phyloP scores from a whole-genome alignment of 257 asterid species.

The Plantago major region DNA sequence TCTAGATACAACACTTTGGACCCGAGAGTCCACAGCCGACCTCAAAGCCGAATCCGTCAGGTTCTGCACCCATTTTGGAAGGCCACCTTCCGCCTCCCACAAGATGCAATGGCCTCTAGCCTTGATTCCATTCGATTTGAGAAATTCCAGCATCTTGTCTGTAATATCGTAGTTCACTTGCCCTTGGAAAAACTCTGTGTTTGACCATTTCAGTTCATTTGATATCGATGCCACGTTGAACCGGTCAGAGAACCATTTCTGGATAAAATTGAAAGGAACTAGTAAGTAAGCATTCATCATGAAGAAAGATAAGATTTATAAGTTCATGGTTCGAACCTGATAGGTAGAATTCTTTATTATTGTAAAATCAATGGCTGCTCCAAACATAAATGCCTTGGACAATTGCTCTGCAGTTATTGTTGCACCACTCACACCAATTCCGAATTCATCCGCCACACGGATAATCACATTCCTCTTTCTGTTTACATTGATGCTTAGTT shows the following conservation, averaged over 20 bases:
- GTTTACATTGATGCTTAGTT: too few species aligned
- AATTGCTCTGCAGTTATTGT: slow-evolving; percentile 37
- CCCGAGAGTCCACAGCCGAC: slow-evolving; percentile 37
- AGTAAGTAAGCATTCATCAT: neutral
- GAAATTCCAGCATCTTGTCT: slow-evolving; percentile 47
- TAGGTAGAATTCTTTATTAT: slow-evolving; percentile 43
- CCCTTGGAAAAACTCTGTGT: slow-evolving; percentile 47
- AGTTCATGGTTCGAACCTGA: slow-evolving; percentile 29
- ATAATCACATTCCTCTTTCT: too few species aligned
- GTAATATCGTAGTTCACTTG: slow-evolving; percentile 51
- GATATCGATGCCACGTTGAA: slow-evolving; percentile 72
- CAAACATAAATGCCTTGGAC: slow-evolving; percentile 56
- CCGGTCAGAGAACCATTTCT: slow-evolving; percentile 53
- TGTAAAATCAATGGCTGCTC: slow-evolving; percentile 41
- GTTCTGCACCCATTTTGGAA: slow-evolving; percentile 47
- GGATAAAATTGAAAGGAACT: neutral
- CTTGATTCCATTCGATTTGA: slow-evolving; percentile 35
- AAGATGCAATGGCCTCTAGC: slow-evolving; percentile 66
- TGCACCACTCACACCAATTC: slow-evolving; percentile 39
- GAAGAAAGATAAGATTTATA: neutral
- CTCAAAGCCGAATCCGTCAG: slow-evolving; percentile 33
- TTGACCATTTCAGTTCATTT: slow-evolving; percentile 64
- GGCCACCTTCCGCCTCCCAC: slow-evolving; percentile 46
- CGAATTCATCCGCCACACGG: slow-evolving; percentile 33
- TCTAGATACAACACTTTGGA: slow-evolving; percentile 38